Base-by-base conservation (phyloP, 2,329 filamentous ascomycete genomes). In the Colletotrichum australisinense region DNA sequence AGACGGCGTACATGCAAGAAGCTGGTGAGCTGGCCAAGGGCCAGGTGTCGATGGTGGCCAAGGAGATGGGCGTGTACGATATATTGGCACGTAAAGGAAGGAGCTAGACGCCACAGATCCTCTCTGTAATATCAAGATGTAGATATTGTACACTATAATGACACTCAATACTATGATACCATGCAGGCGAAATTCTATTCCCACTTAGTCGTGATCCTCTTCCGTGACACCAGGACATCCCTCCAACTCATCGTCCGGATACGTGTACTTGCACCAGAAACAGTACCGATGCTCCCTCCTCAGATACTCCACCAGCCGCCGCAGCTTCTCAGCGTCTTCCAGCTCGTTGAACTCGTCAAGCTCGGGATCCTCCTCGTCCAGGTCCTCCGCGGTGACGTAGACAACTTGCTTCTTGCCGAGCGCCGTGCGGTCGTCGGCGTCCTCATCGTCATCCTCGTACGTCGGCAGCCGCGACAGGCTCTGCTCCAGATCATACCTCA, bases 241-340 rank as follows among this genome's bases (percentile, higher is more conserved):
- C 14, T 97, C 94, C 93, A 98, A 92, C 46, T 85, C 83, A 46
- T 85, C 85, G 78, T 95, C 91, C 0, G 91, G 89, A 81, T 98
- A 99, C 65, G 86, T 86, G 82, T 89, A 93, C 81, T 98, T 98
- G 84, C 97, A 99, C 94, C 95, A 99, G 81, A 98, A 98, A 84
- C 97, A 99, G 81, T 99, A 99, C 57, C 87, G 83, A 79, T 95
- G 90, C 79, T 89, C 89, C 62, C 91, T 86, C 49, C 97, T 89
- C 67, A 99, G 82, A 82, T 94, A 92, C 22, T 84, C 81, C 11
- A 98, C 88, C 16, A 97, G 82, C 76, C 86, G 90, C 9, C 86
- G 84, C 74, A 98, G 83, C 76, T 91, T 90, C 77, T 97, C 93
- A 1, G 85, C 84, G 1, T 91, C 86, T 26, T 91, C 89, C 57